A percentile compares a stretch with the other conserved stretches of the same genome.
Evolutionary conservation across 176 grass and related monocot genomes (phyloP).

Genomic region (Lolium multiflorum): DNA sequence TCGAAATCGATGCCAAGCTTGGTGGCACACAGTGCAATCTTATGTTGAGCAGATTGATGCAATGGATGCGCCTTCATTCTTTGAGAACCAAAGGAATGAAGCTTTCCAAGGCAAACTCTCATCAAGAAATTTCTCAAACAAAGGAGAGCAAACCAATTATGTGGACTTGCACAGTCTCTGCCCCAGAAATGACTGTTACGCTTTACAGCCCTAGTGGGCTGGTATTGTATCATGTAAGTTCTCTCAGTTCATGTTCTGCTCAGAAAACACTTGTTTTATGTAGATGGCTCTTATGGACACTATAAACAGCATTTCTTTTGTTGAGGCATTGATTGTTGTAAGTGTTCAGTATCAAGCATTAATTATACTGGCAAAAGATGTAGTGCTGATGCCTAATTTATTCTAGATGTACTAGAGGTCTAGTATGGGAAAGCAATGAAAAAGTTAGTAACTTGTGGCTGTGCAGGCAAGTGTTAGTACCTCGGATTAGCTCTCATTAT

Average conservation of each 20-base stretch:
- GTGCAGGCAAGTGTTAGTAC: constrained; percentile 16
- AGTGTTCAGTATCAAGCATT: not conserved
- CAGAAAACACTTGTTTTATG: not conserved
- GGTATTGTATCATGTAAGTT: constrained; percentile 97
- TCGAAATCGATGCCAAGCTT: constrained; percentile 92
- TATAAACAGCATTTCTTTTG: constrained; percentile 23
- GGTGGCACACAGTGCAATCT: constrained; percentile 94
- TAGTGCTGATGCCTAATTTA: constrained; percentile 33
- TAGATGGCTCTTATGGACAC: constrained; percentile 24
- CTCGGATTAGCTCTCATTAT: constrained; percentile 17
- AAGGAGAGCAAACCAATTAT: constrained; percentile 73
- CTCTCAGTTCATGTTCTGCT: constrained; percentile 27
- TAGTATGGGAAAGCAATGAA: constrained; percentile 25
- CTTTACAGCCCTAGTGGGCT: constrained; percentile 81
- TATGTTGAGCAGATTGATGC: constrained; percentile 85
- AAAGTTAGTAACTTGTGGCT: constrained; percentile 21
- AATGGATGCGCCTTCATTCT: constrained; percentile 76
- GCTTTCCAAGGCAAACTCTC: constrained; percentile 62
- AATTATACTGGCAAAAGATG: constrained; percentile 2
- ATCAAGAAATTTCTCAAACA: constrained; percentile 57
- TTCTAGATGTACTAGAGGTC: constrained; percentile 32
- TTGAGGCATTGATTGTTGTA: constrained; percentile 10
- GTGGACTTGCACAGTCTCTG: constrained; percentile 94
- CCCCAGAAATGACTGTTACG: constrained; percentile 91
- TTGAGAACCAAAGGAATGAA: constrained; percentile 65